Evolutionary conservation across 2,329 filamentous ascomycete species (phyloP), one percentile per base, ranked within the genome.

Genomic region (Aspergillus cejpii): DNA sequence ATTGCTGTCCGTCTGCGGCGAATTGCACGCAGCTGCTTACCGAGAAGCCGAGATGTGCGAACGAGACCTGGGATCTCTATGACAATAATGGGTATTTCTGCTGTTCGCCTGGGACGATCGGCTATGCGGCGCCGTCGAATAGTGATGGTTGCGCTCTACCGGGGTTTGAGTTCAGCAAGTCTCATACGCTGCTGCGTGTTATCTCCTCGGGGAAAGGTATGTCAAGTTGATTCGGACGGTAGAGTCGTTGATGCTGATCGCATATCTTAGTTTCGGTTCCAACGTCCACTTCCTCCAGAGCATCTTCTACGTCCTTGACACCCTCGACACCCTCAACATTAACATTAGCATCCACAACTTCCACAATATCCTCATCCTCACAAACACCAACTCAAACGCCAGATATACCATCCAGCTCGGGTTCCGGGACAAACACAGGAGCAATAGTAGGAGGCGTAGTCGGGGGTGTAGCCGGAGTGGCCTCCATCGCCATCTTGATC

Each of bases 391-490:
- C 14, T 2, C 15, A 11, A 6, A 17, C 31, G 6, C 11, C 31
- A 10, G 11, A 15, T 17, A 15, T 11, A 11, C 15, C 31, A 15
- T 6, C 31, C 4, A 15, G 6, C 2, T 1, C 14, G 10, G 17
- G 14, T 17, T 19, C 31, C 10, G 17, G 17, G 2, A 19, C 37
- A 3, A 42, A 47, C 15, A 39, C 21, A 21, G 51, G 44, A 17
- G 42, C 49, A 3, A 50, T 52, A 6, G 40, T 15, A 0, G 49
- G 51, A n/a, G 49, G 49, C 2, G 43, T 45, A 6, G 47, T 48
- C 5, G 51, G 51, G 14, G 47, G 49, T 6, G 41, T 52, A 5
- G 47, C 24, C n/a, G 47, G 49, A 3, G 28, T 39, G 3, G 47
- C 41, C 14, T 21, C 51, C 3, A 45, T 52, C 6, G 23, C 37